Base-by-base conservation (phyloP, 106 monocot genomes). In the Hemerocallis citrina region DNA sequence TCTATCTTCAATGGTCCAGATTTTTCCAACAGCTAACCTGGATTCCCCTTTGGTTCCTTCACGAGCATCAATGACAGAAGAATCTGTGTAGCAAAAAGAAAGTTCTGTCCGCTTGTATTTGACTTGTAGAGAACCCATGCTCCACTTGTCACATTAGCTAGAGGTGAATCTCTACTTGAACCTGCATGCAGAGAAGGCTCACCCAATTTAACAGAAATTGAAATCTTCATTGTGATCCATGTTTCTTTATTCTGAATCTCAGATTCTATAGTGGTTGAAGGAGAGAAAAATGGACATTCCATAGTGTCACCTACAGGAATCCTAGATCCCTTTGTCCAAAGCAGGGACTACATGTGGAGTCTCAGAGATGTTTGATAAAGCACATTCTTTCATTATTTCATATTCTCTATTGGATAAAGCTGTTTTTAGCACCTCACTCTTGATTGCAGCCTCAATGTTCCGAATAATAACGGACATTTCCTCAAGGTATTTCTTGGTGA, bases 41-140 rank as follows among this genome's bases (percentile, higher is more conserved):
- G 79, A 79, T 67, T 93, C 88, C 28, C 81, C 67, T 63, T 82
- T 79, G 40, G 81, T 85, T 63, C 88, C 88, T 68, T 85, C 93
- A 72, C 93, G 84, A 56, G 81, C 81, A 76, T 93, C 93, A 68
- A 79, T 73, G 16, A 93, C 74, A 43, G 76, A 77, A 63, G 88
- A 93, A 5, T 72, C 84, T 70, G 79, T 25, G 93, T 93, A 63
- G 93, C 75, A 74, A 77, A 93, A 55, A 93, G 74, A 69, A 82
- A 88, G 7, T 74, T 71, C 29, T 88, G 76, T 9, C 67, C 72
- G 48, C 15, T 52, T 45, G 93, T 67, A 68, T 79, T 79, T 21
- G 85, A 82, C 67, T 84, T 93, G 78, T 79, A 93, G 13, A 93
- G 76, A 79, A 93, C 52, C 93, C 93, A 93, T 36, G 81, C 82